Percentiles rank a stretch among this genome's conserved stretches.
These are phyloP conservation scores for Plasmodium ovale DNA, from an alignment of 169 alveolate genomes.

Conservation along the genomic window DNA sequence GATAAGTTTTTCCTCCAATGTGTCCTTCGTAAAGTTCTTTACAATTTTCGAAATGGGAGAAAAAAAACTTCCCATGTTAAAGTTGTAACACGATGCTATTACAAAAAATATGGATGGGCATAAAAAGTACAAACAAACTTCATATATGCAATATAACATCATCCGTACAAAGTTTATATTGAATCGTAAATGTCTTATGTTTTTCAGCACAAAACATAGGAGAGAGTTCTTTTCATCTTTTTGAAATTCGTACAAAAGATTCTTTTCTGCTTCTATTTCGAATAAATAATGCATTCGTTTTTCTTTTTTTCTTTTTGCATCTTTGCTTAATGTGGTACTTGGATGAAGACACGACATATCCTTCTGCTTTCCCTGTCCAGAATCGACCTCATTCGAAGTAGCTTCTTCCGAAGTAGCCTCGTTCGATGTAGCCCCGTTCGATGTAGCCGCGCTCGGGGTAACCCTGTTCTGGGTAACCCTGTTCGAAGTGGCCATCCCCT, in stretches of 20 bases:
- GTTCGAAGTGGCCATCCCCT: too few species aligned
- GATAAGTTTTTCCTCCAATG: slow-evolving; percentile 2
- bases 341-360: background rate
- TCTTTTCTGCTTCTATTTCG: slow-evolving; percentile 67
- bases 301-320: slow-evolving; percentile 11
- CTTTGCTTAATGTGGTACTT: background rate
- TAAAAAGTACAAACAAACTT: slow-evolving; percentile 28
- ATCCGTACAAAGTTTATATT: slow-evolving; percentile 30
- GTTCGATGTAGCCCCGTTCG: too few species aligned
- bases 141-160: slow-evolving; percentile 52
- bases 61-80: slow-evolving; percentile 15
- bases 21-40: background rate
- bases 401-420: background rate
- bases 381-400: background rate
- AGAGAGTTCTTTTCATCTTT: slow-evolving; percentile 19
- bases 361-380: background rate
- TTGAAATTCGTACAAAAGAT: slow-evolving; percentile 21
- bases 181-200: slow-evolving; percentile 13
- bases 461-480: too few species aligned
- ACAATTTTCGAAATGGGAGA: slow-evolving; percentile 1
- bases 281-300: slow-evolving; percentile 30
- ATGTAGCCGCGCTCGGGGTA: too few species aligned
- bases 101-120: slow-evolving; percentile 46
- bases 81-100: slow-evolving; percentile 8
- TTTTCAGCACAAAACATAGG: slow-evolving; percentile 6